Base-by-base conservation (phyloP, 2,329 filamentous ascomycete species). In the Alternaria consortialis region DNA sequence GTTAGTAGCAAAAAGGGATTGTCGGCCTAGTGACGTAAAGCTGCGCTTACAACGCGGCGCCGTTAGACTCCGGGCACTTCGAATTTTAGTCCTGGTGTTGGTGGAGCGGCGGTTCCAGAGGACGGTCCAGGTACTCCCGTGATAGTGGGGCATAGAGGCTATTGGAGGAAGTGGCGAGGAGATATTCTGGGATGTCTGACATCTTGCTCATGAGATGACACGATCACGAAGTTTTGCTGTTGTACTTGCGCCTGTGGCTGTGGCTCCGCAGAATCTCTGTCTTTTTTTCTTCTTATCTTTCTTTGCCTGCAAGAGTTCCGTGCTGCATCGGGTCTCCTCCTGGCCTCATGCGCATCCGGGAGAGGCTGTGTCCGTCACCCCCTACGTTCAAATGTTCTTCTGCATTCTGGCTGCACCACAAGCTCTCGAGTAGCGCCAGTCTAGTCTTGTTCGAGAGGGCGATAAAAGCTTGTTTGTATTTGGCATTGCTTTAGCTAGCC, bases 81-180 rank as follows among this genome's bases (percentile, higher is more conserved):
- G 31, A 13, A 13, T 34, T 48, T 12, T 36, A 36, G 4, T 23
- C 20, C 31, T 25, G 6, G 5, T 36, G 17, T 36, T 25, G 31
- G 31, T 36, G 31, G 17, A 48, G 31, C 31, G 31, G 31, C 31
- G 31, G 46, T 34, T 48, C 29, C 31, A 36, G 31, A 36, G 2
- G 31, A 25, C 17, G 46, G 46, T 20, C 46, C 31, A 48, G 46
- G 31, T 36, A 48, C 31, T 48, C 46, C 46, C 46, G 46, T 48
- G 46, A 11, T 48, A 36, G 46, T 48, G 46, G 46, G 31, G 46
- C 31, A 25, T 12, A 20, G 13, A 25, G 31, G 31, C 46, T 34
- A 48, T 48, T 48, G 17, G 13, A 23, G 20, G 20, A 15, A 34
- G 31, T 48, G 31, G 46, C 46, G 46, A 34, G 31, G 2, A 5